Conservation (phyloP, 169 alveolate species). For the Plasmodium blacklocki region DNA sequence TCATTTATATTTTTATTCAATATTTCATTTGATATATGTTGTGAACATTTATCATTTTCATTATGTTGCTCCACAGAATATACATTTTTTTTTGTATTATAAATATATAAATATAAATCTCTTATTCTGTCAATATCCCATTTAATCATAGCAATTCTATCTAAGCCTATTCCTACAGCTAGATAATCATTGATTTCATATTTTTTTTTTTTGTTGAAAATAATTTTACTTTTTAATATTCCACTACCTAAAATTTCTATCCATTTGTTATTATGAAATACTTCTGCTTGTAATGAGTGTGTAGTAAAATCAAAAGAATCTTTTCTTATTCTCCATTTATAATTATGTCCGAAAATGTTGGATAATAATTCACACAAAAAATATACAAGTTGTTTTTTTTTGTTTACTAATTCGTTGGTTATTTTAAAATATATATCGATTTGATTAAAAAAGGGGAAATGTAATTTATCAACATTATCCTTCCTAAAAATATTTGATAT, state of each 20-base stretch:
- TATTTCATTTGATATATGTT: too few species aligned
- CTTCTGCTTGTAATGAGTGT: constrained; percentile 66
- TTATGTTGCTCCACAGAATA: neutral
- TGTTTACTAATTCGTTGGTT: constrained; percentile 31
- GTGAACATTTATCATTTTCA: constrained; percentile 2
- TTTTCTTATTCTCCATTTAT: constrained; percentile 52
- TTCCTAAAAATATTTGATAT: constrained; percentile 54
- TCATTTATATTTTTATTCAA: neutral
- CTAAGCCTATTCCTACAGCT: constrained; percentile 73
- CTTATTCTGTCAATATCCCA: constrained; percentile 45
- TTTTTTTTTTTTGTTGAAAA: constrained; percentile 39
- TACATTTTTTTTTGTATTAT: constrained; percentile 26
- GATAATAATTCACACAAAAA: constrained; percentile 32
- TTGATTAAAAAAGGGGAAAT: constrained; percentile 72
- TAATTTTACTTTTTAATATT: constrained; percentile 57
- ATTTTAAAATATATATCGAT: constrained; percentile 71
- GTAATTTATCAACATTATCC: constrained; percentile 67
- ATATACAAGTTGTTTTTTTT: constrained; percentile 39
- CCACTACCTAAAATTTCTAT: constrained; percentile 75
- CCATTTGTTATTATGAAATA: constrained; percentile 72
- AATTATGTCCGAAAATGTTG: constrained; percentile 10
- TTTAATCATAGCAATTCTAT: constrained; percentile 66
- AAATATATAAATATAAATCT: constrained; percentile 62
- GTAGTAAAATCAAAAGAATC: constrained; percentile 71
- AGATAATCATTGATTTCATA: constrained; percentile 66